Percentiles rank a stretch among this genome's conserved stretches.
These are phyloP conservation scores for Ziziphus jujuba DNA, from an alignment of 306 rosid species.

Conservation along the genomic window DNA sequence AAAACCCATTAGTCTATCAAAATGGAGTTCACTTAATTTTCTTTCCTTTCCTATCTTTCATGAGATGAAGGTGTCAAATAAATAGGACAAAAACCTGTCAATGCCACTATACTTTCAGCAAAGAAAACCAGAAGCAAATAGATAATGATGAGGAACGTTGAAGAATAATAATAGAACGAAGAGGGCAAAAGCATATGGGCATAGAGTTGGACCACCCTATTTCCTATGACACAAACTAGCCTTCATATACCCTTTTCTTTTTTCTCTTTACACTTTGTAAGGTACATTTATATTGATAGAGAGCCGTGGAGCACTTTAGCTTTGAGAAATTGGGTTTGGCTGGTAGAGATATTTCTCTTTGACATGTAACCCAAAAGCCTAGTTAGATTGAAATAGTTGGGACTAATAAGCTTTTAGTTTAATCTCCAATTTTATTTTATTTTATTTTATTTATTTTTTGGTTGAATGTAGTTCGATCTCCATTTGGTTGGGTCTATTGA, in stretches of 20 bases:
- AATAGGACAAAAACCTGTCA: conserved; percentile 16
- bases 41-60: not conserved
- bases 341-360: conserved; percentile 1
- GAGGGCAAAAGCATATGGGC: conserved; percentile 9
- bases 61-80: conserved; percentile 5
- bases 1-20: not conserved
- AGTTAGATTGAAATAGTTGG: conserved; percentile 6
- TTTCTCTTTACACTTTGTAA: conserved; percentile 8
- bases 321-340: conserved; percentile 16
- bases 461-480: conserved; percentile 39
- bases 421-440: conserved; percentile 10
- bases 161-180: conserved; percentile 9
- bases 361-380: not conserved
- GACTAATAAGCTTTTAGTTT: conserved; percentile 19
- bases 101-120: conserved; percentile 15
- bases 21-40: too few species aligned
- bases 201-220: conserved; percentile 28
- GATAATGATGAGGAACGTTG: not conserved
- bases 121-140: not conserved
- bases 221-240: conserved; percentile 24
- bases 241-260: conserved; percentile 2
- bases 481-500: conserved; percentile 28
- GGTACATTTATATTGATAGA: conserved; percentile 10
- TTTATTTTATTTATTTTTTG: not conserved
- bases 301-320: conserved; percentile 27